Percentiles rank a stretch among this genome's conserved stretches.
phyloP scores from a whole-genome alignment of 169 alveolate species.

The Cryptosporidium tyzzeri region DNA sequence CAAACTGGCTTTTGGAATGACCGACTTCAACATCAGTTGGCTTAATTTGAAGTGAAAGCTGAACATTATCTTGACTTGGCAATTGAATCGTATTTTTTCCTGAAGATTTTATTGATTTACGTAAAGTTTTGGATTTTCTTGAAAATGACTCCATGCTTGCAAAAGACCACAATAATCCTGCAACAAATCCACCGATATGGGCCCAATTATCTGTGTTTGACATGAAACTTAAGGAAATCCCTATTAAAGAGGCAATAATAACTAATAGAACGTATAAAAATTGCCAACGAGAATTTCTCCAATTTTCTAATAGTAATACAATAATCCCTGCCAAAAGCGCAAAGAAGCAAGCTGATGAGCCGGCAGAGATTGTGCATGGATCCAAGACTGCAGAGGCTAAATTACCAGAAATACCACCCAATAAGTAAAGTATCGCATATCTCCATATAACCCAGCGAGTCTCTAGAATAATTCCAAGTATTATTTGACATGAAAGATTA shows the following conservation, averaged over 20 bases:
- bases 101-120: neutral
- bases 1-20: neutral
- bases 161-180: slow-evolving; percentile 68
- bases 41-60: neutral
- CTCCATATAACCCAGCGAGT: slow-evolving; percentile 76
- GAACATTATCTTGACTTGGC: neutral
- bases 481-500: slow-evolving; percentile 58
- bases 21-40: slow-evolving; percentile 47
- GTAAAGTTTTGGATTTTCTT: neutral
- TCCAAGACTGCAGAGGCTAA: slow-evolving; percentile 74
- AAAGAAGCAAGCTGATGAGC: slow-evolving; percentile 72
- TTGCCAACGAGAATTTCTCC: slow-evolving; percentile 72
- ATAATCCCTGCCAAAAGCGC: slow-evolving; percentile 69
- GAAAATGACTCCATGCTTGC: slow-evolving; percentile 69
- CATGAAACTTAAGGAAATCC: slow-evolving; percentile 74
- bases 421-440: slow-evolving; percentile 33
- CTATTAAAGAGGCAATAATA: slow-evolving; percentile 44
- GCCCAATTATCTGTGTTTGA: slow-evolving; percentile 76
- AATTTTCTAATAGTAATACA: slow-evolving; percentile 57
- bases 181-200: slow-evolving; percentile 73
- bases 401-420: slow-evolving; percentile 66
- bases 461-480: slow-evolving; percentile 58
- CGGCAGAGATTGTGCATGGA: slow-evolving; percentile 74
- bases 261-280: slow-evolving; percentile 43
- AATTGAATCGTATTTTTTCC: neutral